Percentiles rank a stretch among this genome's conserved stretches.
These are phyloP conservation scores for Metschnikowia anglica DNA, from an alignment of 805 yeast genomes.

Conservation along the genomic window DNA sequence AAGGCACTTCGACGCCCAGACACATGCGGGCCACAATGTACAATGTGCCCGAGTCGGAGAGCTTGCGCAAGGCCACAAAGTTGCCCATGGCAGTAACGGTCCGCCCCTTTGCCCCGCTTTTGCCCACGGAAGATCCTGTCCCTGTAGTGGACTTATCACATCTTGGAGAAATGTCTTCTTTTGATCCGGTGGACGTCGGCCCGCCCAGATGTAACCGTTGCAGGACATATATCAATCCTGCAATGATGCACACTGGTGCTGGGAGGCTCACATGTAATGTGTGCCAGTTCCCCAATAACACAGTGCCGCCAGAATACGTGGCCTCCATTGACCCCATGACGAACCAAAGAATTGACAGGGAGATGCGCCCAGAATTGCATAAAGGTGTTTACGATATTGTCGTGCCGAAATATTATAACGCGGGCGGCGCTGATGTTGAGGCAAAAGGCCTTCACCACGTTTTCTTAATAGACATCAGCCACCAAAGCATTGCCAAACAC, in stretches of 20 bases:
- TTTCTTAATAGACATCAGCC: conserved; percentile 69
- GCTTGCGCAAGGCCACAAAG: conserved; percentile 62
- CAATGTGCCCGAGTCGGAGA: conserved; percentile 74
- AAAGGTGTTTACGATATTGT: conserved; percentile 82
- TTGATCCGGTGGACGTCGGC: conserved; percentile 42
- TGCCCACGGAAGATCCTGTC: conserved; percentile 51
- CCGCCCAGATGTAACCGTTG: conserved; percentile 93
- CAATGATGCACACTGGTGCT: conserved; percentile 64
- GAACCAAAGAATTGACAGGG: conserved; percentile 63
- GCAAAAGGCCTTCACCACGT: conserved; percentile 58
- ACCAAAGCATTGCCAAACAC: conserved; percentile 56
- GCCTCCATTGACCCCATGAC: conserved; percentile 56
- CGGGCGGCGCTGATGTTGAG: conserved; percentile 36
- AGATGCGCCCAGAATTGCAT: conserved; percentile 69
- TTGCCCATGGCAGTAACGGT: conserved; percentile 80
- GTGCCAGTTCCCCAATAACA: conserved; percentile 70
- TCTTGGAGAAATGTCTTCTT: conserved; percentile 28
- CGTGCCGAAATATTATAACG: conserved; percentile 73
- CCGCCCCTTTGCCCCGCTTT: conserved; percentile 76
- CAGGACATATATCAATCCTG: conserved; percentile 85
- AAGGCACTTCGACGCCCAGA: conserved; percentile 81
- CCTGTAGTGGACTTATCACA: conserved; percentile 65
- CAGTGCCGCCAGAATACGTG: conserved; percentile 64
- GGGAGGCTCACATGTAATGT: conserved; percentile 77
- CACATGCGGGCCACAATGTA: conserved; percentile 78